Conservation (phyloP, 2,329 filamentous ascomycete species). For the Nigrospora oryzae region DNA sequence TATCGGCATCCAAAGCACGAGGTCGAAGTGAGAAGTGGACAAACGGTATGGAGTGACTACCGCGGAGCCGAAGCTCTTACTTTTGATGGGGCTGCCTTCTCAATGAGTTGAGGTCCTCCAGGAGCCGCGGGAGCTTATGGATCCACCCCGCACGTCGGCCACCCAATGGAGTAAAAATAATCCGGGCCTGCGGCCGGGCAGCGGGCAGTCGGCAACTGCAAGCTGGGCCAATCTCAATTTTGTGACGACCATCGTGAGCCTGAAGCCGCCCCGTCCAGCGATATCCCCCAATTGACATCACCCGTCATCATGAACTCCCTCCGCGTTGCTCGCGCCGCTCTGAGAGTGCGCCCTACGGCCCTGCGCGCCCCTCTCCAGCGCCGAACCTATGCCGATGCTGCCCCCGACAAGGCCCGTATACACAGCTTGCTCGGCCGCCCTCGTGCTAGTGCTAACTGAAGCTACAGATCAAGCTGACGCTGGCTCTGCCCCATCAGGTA, state of each 20-base stretch:
- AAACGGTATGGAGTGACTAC: no score
- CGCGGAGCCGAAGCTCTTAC: no score
- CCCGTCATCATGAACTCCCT: slow-evolving; percentile 79
- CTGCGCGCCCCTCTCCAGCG: slow-evolving; percentile 71
- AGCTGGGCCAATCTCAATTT: slow-evolving; percentile 26
- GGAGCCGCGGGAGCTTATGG: no score
- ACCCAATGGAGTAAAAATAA: neutral
- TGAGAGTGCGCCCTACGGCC: slow-evolving; percentile 72
- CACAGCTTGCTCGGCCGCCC: slow-evolving; percentile 1
- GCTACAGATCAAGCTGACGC: slow-evolving; percentile 83
- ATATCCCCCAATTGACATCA: slow-evolving; percentile 37
- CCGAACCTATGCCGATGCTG: slow-evolving; percentile 84
- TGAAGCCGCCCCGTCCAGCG: slow-evolving; percentile 32
- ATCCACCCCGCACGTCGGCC: neutral
- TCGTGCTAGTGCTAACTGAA: slow-evolving; percentile 18
- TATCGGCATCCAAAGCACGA: no score
- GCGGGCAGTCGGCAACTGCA: neutral
- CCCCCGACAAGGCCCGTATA: slow-evolving; percentile 65
- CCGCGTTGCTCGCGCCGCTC: slow-evolving; percentile 82
- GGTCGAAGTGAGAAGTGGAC: no score
- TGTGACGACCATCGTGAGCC: slow-evolving; percentile 32
- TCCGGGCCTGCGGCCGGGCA: no score
- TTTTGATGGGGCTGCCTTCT: no score
- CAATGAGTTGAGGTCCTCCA: no score
- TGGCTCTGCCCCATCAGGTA: slow-evolving; percentile 98